These are phyloP conservation scores for Populus hybrid DNA, from an alignment of 441 rosid species.

Conservation along the genomic window DNA sequence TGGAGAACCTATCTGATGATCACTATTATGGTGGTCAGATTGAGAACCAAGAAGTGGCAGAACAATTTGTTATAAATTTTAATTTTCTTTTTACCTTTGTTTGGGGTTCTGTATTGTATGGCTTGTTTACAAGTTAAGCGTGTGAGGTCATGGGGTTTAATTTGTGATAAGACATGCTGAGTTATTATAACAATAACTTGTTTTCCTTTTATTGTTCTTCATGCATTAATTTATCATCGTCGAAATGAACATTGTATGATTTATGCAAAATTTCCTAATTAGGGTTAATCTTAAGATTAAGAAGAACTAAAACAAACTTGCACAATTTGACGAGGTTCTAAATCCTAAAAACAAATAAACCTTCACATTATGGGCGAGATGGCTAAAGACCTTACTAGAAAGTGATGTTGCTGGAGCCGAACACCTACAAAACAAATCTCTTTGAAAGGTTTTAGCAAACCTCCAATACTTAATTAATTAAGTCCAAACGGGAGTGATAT, in stretches of 20 bases:
- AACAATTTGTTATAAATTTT: background rate
- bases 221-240: no score
- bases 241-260: no score
- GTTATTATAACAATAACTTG: background rate
- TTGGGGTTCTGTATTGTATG: conserved; percentile 25
- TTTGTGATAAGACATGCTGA: background rate
- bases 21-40: conserved; percentile 40
- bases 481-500: background rate
- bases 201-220: no score
- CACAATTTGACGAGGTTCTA: background rate
- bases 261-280: no score
- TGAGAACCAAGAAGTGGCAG: conserved; percentile 24
- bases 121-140: conserved; percentile 19
- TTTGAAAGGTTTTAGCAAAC: background rate
- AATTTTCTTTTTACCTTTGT: background rate
- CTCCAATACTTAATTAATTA: background rate
- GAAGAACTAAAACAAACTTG: no score
- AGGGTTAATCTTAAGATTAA: no score
- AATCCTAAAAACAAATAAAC: background rate
- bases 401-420: background rate
- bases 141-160: background rate
- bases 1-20: background rate
- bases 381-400: background rate
- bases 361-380: background rate
- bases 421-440: background rate